Evolutionary conservation across 495 filamentous ascomycete species (phyloP).

Genomic region (Aspergillus biplanus): DNA sequence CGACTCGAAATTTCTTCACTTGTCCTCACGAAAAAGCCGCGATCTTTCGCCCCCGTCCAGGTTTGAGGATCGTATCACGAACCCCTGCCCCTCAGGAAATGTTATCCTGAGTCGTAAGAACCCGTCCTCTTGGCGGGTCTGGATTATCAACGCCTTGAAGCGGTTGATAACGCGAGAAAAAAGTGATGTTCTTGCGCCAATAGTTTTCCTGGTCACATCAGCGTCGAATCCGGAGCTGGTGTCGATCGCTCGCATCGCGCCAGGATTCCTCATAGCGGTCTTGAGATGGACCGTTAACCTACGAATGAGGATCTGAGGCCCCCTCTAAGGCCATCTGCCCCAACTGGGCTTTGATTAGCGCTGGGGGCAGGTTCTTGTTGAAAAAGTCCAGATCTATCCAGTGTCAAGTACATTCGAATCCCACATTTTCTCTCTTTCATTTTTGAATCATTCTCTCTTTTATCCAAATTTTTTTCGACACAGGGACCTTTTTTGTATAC

Average conservation of each 20-base stretch:
- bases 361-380: constrained; percentile 25
- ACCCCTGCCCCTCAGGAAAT: constrained; percentile 12
- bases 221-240: constrained; percentile 29
- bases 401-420: constrained; percentile 16
- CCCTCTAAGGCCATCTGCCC: constrained; percentile 19
- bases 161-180: constrained; percentile 21
- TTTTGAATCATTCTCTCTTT: constrained; percentile 21
- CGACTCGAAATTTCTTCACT: constrained; percentile 9
- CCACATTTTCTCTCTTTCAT: constrained; percentile 17
- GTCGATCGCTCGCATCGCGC: constrained; percentile 36
- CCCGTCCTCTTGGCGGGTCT: constrained; percentile 2
- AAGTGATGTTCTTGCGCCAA: constrained; percentile 32
- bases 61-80: constrained; percentile 1
- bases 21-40: background rate
- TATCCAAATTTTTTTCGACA: constrained; percentile 15
- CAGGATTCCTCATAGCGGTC: constrained; percentile 32
- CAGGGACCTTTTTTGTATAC: constrained; percentile 18
- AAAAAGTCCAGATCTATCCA: constrained; percentile 35
- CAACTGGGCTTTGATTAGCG: constrained; percentile 26
- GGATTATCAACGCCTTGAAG: constrained; percentile 21
- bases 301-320: constrained; percentile 26
- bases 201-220: constrained; percentile 29
- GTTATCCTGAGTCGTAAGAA: background rate
- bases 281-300: constrained; percentile 29
- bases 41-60: constrained; percentile 2